Conservation (phyloP, 345 rosid genomes). For the Lepidium aucheri region DNA sequence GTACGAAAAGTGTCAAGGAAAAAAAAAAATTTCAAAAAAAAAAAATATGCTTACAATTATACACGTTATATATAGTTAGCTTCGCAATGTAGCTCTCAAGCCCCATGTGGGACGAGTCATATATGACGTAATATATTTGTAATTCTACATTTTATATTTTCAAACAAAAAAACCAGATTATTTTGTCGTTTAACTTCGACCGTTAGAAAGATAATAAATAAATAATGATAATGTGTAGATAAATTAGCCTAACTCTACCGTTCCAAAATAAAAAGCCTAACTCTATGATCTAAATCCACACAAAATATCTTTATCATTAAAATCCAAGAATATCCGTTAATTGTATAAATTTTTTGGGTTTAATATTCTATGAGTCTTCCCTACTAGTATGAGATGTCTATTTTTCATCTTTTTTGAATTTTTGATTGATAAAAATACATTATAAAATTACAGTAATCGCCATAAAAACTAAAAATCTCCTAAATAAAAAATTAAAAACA, state of each 20-base stretch:
- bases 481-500: no score
- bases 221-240: not conserved
- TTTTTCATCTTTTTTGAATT: no score
- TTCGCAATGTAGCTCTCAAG: constrained; percentile 4
- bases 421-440: no score
- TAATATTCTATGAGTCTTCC: no score
- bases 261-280: no score
- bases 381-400: no score
- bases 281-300: not conserved
- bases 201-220: not conserved
- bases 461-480: no score
- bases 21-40: no score
- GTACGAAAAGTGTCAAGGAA: no score
- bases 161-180: not conserved
- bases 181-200: not conserved
- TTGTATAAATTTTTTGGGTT: no score
- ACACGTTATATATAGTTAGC: constrained; percentile 1
- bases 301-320: not conserved
- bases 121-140: not conserved
- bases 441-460: no score
- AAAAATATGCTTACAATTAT: not conserved
- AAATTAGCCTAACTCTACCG: not conserved
- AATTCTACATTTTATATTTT: not conserved
- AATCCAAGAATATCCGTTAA: not conserved
- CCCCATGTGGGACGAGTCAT: constrained; percentile 22